These are phyloP conservation scores for Colletotrichum sp. DNA, from an alignment of 2,329 filamentous ascomycete genomes.

Conservation along the genomic window DNA sequence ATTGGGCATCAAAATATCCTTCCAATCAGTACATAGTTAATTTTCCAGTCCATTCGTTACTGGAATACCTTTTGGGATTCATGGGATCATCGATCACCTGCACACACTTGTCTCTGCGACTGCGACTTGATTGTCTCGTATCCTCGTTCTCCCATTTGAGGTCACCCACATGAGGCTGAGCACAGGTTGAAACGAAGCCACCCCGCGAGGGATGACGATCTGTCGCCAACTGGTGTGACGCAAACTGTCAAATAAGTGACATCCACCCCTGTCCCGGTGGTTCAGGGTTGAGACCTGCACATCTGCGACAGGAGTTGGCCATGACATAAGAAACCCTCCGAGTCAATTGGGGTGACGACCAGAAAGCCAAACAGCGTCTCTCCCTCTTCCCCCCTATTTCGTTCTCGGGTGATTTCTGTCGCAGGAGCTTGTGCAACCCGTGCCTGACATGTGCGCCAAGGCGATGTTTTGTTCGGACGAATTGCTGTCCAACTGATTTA, in stretches of 20 bases:
- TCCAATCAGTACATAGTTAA: slow-evolving; percentile 8
- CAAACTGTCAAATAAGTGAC: background rate
- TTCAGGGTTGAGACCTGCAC: background rate
- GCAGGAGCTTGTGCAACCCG: background rate
- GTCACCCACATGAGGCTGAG: background rate
- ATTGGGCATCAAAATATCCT: background rate
- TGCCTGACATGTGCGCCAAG: background rate
- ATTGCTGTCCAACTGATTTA: background rate
- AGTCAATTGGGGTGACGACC: background rate
- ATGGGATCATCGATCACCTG: background rate
- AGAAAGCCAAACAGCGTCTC: background rate
- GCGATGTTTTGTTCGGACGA: background rate
- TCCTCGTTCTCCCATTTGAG: background rate
- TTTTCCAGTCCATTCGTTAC: background rate
- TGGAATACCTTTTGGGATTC: background rate
- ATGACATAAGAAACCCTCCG: background rate
- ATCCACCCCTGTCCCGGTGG: background rate
- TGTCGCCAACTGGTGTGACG: background rate
- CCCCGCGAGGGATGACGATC: background rate
- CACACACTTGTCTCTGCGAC: background rate
- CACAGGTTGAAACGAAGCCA: background rate
- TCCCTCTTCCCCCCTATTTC: background rate
- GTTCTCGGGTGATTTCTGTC: background rate
- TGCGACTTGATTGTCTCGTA: accelerated
- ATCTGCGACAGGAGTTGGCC: background rate